Evolutionary conservation across 208 protist genomes (phyloP).

Genomic region (Wallacemonas sp.): DNA sequence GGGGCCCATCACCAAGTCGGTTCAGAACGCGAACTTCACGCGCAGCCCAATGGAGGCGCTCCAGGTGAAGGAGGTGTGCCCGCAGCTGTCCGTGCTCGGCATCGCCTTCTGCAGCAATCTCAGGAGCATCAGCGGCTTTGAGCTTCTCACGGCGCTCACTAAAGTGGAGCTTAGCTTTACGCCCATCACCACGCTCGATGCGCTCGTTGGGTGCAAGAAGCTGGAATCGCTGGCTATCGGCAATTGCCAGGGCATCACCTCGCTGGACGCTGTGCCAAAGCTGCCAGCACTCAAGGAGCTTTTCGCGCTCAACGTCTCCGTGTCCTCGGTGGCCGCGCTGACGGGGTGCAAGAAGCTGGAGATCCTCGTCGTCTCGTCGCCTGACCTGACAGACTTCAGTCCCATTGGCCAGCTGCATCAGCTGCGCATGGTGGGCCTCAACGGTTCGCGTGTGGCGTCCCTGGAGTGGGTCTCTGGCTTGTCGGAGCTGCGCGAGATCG

Average conservation of each 20-base stretch:
- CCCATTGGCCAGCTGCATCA: not conserved
- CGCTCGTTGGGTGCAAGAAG: not conserved
- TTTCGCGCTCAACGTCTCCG: constrained; percentile 3
- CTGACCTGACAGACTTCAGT: constrained; percentile 2
- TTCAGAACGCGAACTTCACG: constrained; percentile 5
- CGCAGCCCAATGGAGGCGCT: constrained; percentile 6
- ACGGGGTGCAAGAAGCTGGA: not conserved
- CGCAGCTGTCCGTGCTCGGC: constrained; percentile 4
- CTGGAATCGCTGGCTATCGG: not conserved
- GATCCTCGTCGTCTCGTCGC: constrained; percentile 11
- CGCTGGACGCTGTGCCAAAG: not conserved
- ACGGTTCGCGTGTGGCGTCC: not conserved
- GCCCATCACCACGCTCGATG: constrained; percentile 3
- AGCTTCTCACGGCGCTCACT: constrained; percentile 2
- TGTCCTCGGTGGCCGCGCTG: not conserved
- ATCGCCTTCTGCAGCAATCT: constrained; percentile 9
- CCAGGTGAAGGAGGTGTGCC: constrained; percentile 3
- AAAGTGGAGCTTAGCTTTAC: not conserved
- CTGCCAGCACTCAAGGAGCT: constrained; percentile 8
- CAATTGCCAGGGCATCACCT: not conserved
- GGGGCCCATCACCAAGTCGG: not conserved
- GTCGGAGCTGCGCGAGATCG: not conserved
- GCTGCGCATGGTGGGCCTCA: constrained; percentile 6
- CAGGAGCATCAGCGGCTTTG: not conserved
- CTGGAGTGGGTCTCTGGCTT: constrained; percentile 4